Conservation (phyloP, 106 monocot species). For the Dendrobium chrysotoxum region DNA sequence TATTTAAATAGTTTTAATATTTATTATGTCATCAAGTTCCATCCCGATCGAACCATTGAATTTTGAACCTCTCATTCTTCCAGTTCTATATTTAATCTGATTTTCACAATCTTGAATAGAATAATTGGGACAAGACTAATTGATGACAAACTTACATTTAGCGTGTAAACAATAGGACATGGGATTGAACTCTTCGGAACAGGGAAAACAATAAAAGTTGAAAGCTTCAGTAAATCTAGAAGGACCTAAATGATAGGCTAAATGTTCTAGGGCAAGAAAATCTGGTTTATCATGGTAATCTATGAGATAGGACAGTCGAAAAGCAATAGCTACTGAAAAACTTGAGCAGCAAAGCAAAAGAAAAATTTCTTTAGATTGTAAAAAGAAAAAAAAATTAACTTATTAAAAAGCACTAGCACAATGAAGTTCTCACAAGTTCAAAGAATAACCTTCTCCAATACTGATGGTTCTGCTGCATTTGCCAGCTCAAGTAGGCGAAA, state of each 20-base stretch:
- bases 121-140: not conserved
- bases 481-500: constrained; percentile 84
- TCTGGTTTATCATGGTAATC: not conserved
- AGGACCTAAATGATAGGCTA: not conserved
- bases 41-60: too few relatives aligned
- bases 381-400: not conserved
- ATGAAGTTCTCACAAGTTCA: not conserved
- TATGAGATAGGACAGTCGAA: not conserved
- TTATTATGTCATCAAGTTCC: too few relatives aligned
- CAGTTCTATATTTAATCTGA: too few relatives aligned
- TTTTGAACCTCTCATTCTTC: too few relatives aligned
- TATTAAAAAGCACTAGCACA: not conserved
- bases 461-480: constrained; percentile 71
- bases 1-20: too few relatives aligned
- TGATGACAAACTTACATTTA: not conserved
- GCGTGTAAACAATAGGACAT: not conserved
- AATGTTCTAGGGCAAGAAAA: not conserved
- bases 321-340: not conserved
- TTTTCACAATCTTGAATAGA: not conserved
- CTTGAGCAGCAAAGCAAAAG: not conserved
- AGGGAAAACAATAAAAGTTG: not conserved
- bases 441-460: constrained; percentile 65
- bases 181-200: not conserved
- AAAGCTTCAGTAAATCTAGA: not conserved
- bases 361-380: not conserved